Evolutionary conservation across 2,329 filamentous ascomycete genomes (phyloP).

Genomic region (Aureobasidium subglaciale): DNA sequence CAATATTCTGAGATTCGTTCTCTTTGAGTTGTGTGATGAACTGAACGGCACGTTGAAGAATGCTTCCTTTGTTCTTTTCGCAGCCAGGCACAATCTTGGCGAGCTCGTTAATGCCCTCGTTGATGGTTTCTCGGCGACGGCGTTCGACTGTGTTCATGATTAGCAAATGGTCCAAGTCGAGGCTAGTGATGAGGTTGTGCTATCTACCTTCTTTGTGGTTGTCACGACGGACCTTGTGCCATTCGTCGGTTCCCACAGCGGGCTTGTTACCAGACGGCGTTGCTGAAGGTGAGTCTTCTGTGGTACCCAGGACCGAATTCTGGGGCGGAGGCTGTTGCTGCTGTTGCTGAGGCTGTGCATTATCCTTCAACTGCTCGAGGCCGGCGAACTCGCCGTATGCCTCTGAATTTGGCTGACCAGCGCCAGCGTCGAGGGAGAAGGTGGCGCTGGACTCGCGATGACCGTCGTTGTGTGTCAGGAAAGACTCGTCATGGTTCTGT

Average conservation of each 20-base stretch:
- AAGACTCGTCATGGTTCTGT: conserved; percentile 48
- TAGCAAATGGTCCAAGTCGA: not conserved
- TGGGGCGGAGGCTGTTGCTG: conserved; percentile 24
- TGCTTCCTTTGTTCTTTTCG: conserved; percentile 98
- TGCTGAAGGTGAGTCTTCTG: conserved; percentile 9
- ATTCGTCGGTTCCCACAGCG: conserved; percentile 90
- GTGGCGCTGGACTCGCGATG: conserved; percentile 14
- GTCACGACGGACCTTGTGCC: conserved; percentile 94
- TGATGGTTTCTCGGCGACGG: conserved; percentile 93
- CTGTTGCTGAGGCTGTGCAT: conserved; percentile 31
- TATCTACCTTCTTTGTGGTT: conserved; percentile 92
- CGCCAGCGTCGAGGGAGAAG: conserved; percentile 19
- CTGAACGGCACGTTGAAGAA: conserved; percentile 83
- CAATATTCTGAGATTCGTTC: conserved; percentile 87
- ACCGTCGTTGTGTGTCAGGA: conserved; percentile 29
- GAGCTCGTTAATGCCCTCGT: conserved; percentile 96
- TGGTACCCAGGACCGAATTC: not conserved
- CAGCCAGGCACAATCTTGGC: conserved; percentile 96
- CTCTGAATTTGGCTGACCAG: conserved; percentile 13
- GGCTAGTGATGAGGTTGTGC: conserved; percentile 7
- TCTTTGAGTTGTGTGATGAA: conserved; percentile 94
- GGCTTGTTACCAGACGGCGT: conserved; percentile 52
- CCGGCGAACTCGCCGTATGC: conserved; percentile 18
- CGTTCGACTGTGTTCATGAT: conserved; percentile 66
- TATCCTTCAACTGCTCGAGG: conserved; percentile 16